A percentile compares a stretch with the other conserved stretches of the same genome.
Evolutionary conservation across 179 eudicot genomes (phyloP).

Genomic region (Carnegiea gigantea): DNA sequence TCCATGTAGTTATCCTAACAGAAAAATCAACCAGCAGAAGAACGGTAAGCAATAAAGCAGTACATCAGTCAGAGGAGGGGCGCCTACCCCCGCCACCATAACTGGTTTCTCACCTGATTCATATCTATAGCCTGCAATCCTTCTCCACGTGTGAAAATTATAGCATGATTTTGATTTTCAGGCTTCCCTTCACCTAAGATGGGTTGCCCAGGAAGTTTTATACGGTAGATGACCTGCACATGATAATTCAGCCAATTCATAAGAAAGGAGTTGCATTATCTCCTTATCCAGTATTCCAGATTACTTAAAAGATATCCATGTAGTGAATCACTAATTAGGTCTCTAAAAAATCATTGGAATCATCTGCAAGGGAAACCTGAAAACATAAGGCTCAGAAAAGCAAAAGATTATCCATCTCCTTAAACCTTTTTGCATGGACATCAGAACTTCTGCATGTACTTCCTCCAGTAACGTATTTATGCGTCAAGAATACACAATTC

Average conservation of each 20-base stretch:
- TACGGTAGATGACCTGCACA: constrained; percentile 69
- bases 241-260: background rate
- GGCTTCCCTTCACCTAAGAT: constrained; percentile 98
- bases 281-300: background rate
- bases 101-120: constrained; percentile 65
- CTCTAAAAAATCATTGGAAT: background rate
- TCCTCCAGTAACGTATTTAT: background rate
- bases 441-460: background rate
- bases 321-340: background rate
- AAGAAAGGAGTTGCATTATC: background rate
- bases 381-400: background rate
- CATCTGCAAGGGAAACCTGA: background rate
- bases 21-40: background rate
- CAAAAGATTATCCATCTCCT: background rate
- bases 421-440: background rate
- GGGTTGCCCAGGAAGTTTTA: constrained; percentile 91
- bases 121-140: constrained; percentile 96
- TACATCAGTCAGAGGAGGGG: background rate
- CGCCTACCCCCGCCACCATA: background rate
- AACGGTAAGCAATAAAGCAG: background rate
- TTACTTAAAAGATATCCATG: background rate
- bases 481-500: background rate
- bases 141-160: constrained; percentile 97
- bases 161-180: constrained; percentile 97
- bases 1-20: constrained; percentile 94